Conservation (phyloP, 2,329 filamentous ascomycete genomes). For the Microsporum audouinii region DNA sequence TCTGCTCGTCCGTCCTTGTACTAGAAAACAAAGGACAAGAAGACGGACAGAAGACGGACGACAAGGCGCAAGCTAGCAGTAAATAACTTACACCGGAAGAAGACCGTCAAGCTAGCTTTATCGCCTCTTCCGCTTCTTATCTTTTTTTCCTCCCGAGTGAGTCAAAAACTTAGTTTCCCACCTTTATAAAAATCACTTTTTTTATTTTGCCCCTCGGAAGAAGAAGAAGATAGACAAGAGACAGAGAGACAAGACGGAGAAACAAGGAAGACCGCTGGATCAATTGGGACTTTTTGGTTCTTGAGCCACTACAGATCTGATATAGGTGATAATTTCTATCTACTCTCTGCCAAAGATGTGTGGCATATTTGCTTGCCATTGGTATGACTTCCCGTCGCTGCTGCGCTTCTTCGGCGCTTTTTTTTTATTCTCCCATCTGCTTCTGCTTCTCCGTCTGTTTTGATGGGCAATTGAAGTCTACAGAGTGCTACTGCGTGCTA, state of each 20-base stretch:
- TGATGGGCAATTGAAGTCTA: neutral
- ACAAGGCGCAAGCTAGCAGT: neutral
- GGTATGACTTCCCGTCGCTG: constrained; percentile 40
- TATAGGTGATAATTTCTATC: neutral
- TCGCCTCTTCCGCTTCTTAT: neutral
- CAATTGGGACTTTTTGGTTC: neutral
- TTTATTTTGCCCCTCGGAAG: neutral
- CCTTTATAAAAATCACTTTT: constrained; percentile 8
- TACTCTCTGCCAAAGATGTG: constrained; percentile 54
- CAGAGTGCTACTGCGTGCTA: neutral
- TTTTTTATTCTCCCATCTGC: neutral
- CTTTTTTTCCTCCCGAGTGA: neutral
- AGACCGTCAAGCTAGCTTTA: neutral
- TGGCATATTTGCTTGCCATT: constrained; percentile 93
- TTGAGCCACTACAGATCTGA: neutral
- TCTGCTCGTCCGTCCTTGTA: no score
- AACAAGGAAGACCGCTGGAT: neutral
- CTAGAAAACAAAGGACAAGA: neutral
- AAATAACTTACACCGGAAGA: neutral
- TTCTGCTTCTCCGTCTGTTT: neutral
- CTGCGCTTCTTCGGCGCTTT: neutral
- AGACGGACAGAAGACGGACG: neutral
- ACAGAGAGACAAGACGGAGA: neutral
- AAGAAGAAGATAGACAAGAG: neutral
- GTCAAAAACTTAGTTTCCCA: constrained; percentile 9